These are phyloP conservation scores for Cyberlindnera amylophila DNA, from an alignment of 805 yeast genomes.

Conservation along the genomic window DNA sequence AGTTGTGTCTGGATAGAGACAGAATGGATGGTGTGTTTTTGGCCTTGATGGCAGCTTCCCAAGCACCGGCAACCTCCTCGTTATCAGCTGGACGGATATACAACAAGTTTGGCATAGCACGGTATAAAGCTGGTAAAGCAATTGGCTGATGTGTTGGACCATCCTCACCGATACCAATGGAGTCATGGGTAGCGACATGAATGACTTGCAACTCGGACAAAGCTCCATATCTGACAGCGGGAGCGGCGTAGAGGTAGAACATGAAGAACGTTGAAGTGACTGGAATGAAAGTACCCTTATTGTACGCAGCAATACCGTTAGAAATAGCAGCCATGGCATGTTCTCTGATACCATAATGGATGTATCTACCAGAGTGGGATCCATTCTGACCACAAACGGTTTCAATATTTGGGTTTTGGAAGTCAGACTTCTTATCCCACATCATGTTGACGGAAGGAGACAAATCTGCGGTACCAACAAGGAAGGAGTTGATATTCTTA, in stretches of 20 bases:
- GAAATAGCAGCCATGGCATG: slow-evolving; percentile 98
- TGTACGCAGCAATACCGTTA: slow-evolving; percentile 93
- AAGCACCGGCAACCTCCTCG: slow-evolving; percentile 82
- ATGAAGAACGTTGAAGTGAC: slow-evolving; percentile 98
- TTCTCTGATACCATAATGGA: slow-evolving; percentile 97
- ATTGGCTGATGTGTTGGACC: slow-evolving; percentile 93
- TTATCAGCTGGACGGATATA: slow-evolving; percentile 94
- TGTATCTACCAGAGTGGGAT: slow-evolving; percentile 83
- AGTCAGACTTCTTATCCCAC: slow-evolving; percentile 62
- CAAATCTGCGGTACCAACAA: slow-evolving; percentile 13
- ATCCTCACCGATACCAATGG: slow-evolving; percentile 87
- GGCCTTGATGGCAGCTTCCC: slow-evolving; percentile 58
- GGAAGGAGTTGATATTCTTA: slow-evolving; percentile 6
- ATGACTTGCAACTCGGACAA: slow-evolving; percentile 76
- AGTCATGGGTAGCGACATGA: slow-evolving; percentile 88
- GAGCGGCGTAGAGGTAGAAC: slow-evolving; percentile 80
- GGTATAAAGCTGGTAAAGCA: slow-evolving; percentile 78
- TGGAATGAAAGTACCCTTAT: slow-evolving; percentile 71
- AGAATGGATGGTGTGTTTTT: slow-evolving; percentile 64
- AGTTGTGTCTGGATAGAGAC: slow-evolving; percentile 80
- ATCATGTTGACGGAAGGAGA: slow-evolving; percentile 13
- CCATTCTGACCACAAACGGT: slow-evolving; percentile 60
- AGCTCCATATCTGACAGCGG: slow-evolving; percentile 82
- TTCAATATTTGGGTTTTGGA: slow-evolving; percentile 76
- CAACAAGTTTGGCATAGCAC: slow-evolving; percentile 76